These are phyloP conservation scores for Waltergamsia citrina DNA, from an alignment of 2,329 filamentous ascomycete genomes.

Conservation along the genomic window DNA sequence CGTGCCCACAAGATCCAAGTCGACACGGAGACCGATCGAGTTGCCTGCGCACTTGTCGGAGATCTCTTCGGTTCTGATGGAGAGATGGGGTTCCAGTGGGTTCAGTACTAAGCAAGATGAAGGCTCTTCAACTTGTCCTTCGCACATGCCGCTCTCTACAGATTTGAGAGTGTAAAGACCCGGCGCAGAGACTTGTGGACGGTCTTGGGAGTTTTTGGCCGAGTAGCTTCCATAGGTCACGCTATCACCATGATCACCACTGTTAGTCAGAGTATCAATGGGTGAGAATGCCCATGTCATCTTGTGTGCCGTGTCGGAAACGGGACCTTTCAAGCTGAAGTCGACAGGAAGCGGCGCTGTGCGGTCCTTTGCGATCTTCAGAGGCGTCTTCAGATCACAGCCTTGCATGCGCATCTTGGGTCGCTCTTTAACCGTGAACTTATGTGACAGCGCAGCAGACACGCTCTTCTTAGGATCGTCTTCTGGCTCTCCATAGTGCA, in stretches of 20 bases:
- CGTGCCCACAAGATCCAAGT: slow-evolving; percentile 83
- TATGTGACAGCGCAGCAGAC: slow-evolving; percentile 58
- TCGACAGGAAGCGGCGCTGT: slow-evolving; percentile 59
- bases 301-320: slow-evolving; percentile 56
- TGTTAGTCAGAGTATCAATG: slow-evolving; percentile 57
- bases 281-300: slow-evolving; percentile 78
- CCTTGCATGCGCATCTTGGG: slow-evolving; percentile 62
- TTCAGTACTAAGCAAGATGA: slow-evolving; percentile 90
- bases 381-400: slow-evolving; percentile 70
- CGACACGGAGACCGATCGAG: slow-evolving; percentile 80
- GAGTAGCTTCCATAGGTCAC: slow-evolving; percentile 47
- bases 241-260: slow-evolving; percentile 57
- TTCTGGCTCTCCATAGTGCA: slow-evolving; percentile 57
- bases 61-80: slow-evolving; percentile 68
- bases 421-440: slow-evolving; percentile 78
- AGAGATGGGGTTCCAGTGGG: slow-evolving; percentile 74
- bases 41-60: slow-evolving; percentile 93
- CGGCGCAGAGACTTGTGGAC: slow-evolving; percentile 61
- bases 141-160: slow-evolving; percentile 71
- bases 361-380: slow-evolving; percentile 74
- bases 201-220: slow-evolving; percentile 52
- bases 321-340: slow-evolving; percentile 53
- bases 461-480: slow-evolving; percentile 64
- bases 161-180: slow-evolving; percentile 82
- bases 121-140: slow-evolving; percentile 84